phyloP scores from a whole-genome alignment of 2,329 filamentous ascomycete species.

The Cladosporium sp. region DNA sequence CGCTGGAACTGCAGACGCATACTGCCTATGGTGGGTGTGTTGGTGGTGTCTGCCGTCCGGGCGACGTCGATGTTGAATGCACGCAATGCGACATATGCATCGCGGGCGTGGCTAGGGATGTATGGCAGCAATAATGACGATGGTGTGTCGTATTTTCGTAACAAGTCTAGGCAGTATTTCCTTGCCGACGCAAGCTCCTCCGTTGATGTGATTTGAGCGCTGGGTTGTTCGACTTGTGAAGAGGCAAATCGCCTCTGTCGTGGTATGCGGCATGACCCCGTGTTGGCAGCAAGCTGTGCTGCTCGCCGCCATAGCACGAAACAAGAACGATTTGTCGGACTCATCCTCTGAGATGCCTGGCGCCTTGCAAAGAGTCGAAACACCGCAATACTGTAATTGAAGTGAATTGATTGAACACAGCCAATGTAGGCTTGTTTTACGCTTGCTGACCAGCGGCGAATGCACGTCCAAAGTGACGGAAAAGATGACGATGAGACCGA shows the following conservation, averaged over 20 bases:
- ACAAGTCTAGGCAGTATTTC: constrained; percentile 55
- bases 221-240: constrained; percentile 20
- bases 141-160: constrained; percentile 79
- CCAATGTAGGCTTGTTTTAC: background rate
- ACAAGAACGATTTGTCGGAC: background rate
- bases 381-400: background rate
- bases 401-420: background rate
- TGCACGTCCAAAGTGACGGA: background rate
- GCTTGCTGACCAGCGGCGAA: background rate
- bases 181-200: constrained; percentile 52
- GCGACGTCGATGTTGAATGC: constrained; percentile 91
- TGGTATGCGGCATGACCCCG: background rate
- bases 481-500: constrained; percentile 2
- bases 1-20: constrained; percentile 96
- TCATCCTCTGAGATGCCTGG: background rate
- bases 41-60: constrained; percentile 83
- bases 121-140: constrained; percentile 84
- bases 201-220: constrained; percentile 21
- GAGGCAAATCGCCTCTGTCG: constrained; percentile 20
- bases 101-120: constrained; percentile 67
- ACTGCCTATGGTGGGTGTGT: constrained; percentile 77
- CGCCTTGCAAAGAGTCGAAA: background rate
- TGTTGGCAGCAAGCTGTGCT: background rate
- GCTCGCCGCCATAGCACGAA: background rate
- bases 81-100: constrained; percentile 85